Evolutionary conservation across 2,329 filamentous ascomycete genomes (phyloP).

Genomic region (Fusarium anguioides): DNA sequence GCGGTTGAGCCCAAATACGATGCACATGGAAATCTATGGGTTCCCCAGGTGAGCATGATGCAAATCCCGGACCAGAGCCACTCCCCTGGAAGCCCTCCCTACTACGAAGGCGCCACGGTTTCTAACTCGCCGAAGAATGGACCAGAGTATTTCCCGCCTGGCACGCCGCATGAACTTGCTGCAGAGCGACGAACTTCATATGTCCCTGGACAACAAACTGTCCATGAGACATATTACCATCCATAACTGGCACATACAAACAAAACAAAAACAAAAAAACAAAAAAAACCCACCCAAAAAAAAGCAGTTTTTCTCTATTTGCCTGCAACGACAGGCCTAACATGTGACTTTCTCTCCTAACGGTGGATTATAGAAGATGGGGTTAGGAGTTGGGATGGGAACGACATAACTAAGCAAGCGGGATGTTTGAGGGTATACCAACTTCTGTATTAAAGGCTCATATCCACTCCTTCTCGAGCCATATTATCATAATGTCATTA

Average conservation of each 20-base stretch:
- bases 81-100: constrained; percentile 34
- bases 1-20: constrained; percentile 47
- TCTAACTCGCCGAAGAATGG: constrained; percentile 35
- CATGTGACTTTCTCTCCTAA: constrained; percentile 10
- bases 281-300: neutral
- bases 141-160: constrained; percentile 32
- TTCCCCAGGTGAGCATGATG: constrained; percentile 50
- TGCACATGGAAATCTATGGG: constrained; percentile 49
- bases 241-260: constrained; percentile 18
- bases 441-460: constrained; percentile 23
- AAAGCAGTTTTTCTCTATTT: constrained; percentile 5
- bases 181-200: constrained; percentile 31
- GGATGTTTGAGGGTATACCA: constrained; percentile 19
- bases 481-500: constrained; percentile 18
- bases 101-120: constrained; percentile 30
- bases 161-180: constrained; percentile 41
- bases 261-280: no score
- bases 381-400: constrained; percentile 24
- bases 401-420: constrained; percentile 8
- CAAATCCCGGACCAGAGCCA: constrained; percentile 36
- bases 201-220: constrained; percentile 15
- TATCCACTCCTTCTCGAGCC: constrained; percentile 25
- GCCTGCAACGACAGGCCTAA: constrained; percentile 3
- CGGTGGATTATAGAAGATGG: constrained; percentile 13
- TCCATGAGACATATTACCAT: constrained; percentile 44